These are phyloP conservation scores for Cutaneotrichosporon sp. DNA, from an alignment of 1,284 basidiomycete genomes.

Conservation along the genomic window DNA sequence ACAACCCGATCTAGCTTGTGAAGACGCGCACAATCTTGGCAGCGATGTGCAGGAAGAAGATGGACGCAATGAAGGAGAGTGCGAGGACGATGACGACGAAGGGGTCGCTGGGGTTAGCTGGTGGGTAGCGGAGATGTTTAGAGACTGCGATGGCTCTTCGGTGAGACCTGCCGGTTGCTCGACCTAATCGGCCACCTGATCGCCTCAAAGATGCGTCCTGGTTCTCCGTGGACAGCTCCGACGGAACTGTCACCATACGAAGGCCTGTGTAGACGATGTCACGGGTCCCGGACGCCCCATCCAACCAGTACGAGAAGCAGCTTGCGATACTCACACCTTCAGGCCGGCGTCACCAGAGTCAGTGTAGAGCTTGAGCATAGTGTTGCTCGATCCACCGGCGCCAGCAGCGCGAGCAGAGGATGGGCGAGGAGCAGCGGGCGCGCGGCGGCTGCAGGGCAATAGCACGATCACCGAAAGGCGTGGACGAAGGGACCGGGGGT, in stretches of 20 bases:
- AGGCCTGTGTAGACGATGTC: no score
- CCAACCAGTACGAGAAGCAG: no score
- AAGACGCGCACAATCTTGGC: constrained; percentile 89
- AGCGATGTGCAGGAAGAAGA: constrained; percentile 98
- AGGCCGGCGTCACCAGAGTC: constrained; percentile 90
- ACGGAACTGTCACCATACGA: no score
- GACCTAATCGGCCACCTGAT: no score
- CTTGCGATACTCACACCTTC: constrained; percentile 85
- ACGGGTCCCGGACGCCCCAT: no score
- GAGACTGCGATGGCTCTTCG: no score
- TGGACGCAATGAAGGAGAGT: constrained; percentile 94
- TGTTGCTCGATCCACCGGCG: constrained; percentile 91
- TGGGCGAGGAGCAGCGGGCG: constrained; percentile 68
- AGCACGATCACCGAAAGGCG: no score
- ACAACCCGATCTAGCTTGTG: constrained; percentile 59
- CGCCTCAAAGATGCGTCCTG: no score
- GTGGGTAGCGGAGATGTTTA: no score
- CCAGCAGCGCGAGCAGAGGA: constrained; percentile 88
- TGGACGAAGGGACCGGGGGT: no score
- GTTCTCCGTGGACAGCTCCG: no score
- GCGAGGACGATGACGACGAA: constrained; percentile 97
- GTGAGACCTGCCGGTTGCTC: no score
- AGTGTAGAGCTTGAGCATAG: constrained; percentile 98
- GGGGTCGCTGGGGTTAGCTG: constrained; percentile 65
- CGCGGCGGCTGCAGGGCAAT: constrained; percentile 70